These are phyloP conservation scores for Gastrodia elata DNA, from an alignment of 106 monocot species.

Conservation along the genomic window DNA sequence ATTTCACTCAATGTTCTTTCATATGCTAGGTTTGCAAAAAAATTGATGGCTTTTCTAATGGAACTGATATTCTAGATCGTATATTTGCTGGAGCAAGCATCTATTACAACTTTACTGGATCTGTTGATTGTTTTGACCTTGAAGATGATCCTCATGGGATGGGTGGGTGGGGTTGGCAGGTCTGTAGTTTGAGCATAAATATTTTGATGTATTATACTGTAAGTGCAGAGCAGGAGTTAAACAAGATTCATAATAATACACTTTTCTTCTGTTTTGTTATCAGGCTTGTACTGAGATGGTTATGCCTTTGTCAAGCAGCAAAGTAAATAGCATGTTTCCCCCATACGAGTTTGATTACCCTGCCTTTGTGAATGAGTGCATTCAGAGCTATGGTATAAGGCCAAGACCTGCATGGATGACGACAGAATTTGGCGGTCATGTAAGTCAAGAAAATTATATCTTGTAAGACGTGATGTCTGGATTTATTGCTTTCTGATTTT, in stretches of 20 bases:
- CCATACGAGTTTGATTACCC: constrained; percentile 50
- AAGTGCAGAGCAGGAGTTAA: not conserved
- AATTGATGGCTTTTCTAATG: constrained; percentile 51
- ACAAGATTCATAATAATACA: not conserved
- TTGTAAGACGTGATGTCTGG: not conserved
- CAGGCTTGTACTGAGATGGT: constrained; percentile 91
- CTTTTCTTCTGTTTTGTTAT: not conserved
- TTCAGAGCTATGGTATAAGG: constrained; percentile 39
- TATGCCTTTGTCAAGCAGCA: constrained; percentile 64
- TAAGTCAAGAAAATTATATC: constrained; percentile 27
- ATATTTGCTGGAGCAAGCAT: constrained; percentile 84
- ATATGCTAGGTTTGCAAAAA: constrained; percentile 62
- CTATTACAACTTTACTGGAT: constrained; percentile 86
- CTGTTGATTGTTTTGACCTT: constrained; percentile 69
- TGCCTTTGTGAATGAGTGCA: constrained; percentile 35
- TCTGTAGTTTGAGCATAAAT: constrained; percentile 2
- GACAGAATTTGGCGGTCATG: constrained; percentile 95
- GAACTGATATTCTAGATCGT: constrained; percentile 39
- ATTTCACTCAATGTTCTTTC: not conserved
- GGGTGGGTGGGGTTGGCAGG: constrained; percentile 97
- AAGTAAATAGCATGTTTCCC: constrained; percentile 75
- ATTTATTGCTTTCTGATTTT: not conserved
- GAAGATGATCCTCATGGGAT: constrained; percentile 94
- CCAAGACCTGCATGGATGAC: constrained; percentile 78
- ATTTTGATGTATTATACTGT: not conserved